Percentiles rank a stretch among this genome's conserved stretches.
Conservation (phyloP, 192 early-diverging fungal genomes). For the Geranomyces variabilis region DNA sequence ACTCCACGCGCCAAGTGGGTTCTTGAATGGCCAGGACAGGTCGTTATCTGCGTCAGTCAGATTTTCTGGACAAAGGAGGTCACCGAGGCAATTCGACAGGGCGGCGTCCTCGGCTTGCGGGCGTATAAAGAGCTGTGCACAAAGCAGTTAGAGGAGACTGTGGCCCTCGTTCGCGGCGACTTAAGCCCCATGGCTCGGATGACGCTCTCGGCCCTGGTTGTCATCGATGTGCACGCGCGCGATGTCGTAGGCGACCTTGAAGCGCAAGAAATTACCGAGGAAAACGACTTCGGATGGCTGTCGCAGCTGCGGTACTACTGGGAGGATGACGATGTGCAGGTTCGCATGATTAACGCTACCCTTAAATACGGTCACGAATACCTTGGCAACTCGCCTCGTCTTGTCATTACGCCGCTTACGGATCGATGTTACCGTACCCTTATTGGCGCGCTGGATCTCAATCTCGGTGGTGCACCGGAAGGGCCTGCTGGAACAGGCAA, state of each 20-base stretch:
- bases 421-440: slow-evolving; percentile 67
- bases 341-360: slow-evolving; percentile 65
- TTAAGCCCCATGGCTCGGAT: slow-evolving; percentile 59
- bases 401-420: slow-evolving; percentile 65
- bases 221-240: slow-evolving; percentile 64
- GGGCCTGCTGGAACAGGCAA: slow-evolving; percentile 67
- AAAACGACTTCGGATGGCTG: slow-evolving; percentile 63
- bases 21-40: slow-evolving; percentile 61
- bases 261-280: slow-evolving; percentile 46
- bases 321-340: slow-evolving; percentile 61
- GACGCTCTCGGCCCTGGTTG: slow-evolving; percentile 62
- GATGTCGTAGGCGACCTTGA: slow-evolving; percentile 60
- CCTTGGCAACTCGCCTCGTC: slow-evolving; percentile 56
- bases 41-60: slow-evolving; percentile 64
- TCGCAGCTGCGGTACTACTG: slow-evolving; percentile 68
- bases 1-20: slow-evolving; percentile 59
- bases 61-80: slow-evolving; percentile 67
- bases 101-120: slow-evolving; percentile 46
- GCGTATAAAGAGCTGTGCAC: slow-evolving; percentile 54
- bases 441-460: slow-evolving; percentile 65
- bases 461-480: slow-evolving; percentile 64
- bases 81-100: slow-evolving; percentile 51
- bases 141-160: slow-evolving; percentile 56
- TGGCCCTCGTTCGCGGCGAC: slow-evolving; percentile 61
- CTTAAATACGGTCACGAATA: slow-evolving; percentile 67